Percentiles rank a stretch among this genome's conserved stretches.
Evolutionary conservation across 176 grass and related monocot genomes (phyloP).

Genomic region (Typha latifolia): DNA sequence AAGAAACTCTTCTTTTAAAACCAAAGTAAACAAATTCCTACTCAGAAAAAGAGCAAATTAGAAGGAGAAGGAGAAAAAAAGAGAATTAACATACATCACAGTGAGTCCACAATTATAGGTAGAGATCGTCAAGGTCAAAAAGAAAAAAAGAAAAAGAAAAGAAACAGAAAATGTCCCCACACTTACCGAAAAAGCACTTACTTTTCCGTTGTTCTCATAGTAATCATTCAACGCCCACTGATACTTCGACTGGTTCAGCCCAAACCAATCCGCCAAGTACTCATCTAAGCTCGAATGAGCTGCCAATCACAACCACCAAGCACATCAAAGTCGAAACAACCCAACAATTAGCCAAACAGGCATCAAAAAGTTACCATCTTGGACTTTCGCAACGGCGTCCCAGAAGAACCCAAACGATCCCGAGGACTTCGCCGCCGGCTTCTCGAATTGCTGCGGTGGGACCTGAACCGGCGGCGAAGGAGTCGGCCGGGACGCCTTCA

Average conservation of each 20-base stretch:
- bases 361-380: conserved; percentile 45
- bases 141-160: not conserved
- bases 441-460: conserved; percentile 63
- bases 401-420: conserved; percentile 82
- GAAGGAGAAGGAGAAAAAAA: not conserved
- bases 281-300: conserved; percentile 70
- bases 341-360: not conserved
- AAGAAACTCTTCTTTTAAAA: not conserved
- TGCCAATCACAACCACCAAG: conserved; percentile 23
- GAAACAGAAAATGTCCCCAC: not conserved
- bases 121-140: not conserved
- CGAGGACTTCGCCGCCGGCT: conserved; percentile 33
- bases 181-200: conserved; percentile 9
- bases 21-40: not conserved
- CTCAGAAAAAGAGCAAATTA: not conserved
- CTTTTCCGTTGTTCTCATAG: conserved; percentile 80
- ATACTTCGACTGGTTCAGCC: conserved; percentile 89
- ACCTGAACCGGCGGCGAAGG: conserved; percentile 43
- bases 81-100: not conserved
- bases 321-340: not conserved
- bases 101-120: not conserved
- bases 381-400: conserved; percentile 75
- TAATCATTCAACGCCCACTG: conserved; percentile 97
- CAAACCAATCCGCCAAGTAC: conserved; percentile 81
- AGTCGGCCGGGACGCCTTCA: conserved; percentile 21